Conservation (phyloP, 768 basidiomycete species). For the Leccinum variicolor region DNA sequence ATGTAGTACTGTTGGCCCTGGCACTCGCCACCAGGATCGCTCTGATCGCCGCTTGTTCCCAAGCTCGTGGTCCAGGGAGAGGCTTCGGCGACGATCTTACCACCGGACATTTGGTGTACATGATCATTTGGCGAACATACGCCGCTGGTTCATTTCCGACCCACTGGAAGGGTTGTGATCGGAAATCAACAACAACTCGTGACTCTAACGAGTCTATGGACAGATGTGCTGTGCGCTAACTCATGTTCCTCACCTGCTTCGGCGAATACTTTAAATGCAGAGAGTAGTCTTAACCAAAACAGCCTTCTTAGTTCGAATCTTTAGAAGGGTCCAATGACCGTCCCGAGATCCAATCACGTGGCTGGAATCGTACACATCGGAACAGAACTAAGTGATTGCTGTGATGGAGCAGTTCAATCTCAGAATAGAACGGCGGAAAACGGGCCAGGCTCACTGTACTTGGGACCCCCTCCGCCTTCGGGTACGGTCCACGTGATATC, state of each 20-base stretch:
- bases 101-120: neutral
- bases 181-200: neutral
- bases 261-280: neutral
- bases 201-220: neutral
- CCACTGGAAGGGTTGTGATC: neutral
- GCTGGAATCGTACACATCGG: neutral
- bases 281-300: neutral
- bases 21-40: neutral
- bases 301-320: neutral
- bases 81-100: neutral
- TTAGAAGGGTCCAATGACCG: neutral
- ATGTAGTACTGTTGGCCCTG: neutral
- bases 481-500: constrained; percentile 98
- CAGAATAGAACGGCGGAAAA: neutral
- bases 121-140: neutral
- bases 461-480: constrained; percentile 94
- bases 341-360: neutral
- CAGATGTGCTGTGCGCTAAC: neutral
- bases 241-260: neutral
- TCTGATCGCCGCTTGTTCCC: neutral
- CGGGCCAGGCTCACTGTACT: constrained; percentile 64
- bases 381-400: constrained; percentile 20
- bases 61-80: neutral
- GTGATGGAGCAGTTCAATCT: neutral
- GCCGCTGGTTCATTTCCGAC: neutral